Percentiles rank a stretch among this genome's conserved stretches.
These are phyloP conservation scores for Tinospora cordifolia DNA, from an alignment of 164 flowering plant genomes.

Conservation along the genomic window DNA sequence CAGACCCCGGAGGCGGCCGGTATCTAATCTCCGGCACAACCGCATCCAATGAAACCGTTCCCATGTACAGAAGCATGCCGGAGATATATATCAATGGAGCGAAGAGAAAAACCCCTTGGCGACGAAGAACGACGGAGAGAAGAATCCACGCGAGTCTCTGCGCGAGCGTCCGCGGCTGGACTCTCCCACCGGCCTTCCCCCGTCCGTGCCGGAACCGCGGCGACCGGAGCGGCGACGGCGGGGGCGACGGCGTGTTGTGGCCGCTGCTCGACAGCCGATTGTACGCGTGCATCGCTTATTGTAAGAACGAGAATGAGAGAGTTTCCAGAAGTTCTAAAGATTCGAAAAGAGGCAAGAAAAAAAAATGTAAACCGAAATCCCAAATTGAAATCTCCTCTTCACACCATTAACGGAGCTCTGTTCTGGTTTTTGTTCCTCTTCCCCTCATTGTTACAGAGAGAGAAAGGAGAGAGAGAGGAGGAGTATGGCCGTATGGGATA, in stretches of 20 bases:
- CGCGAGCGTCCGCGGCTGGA: conserved; percentile 27
- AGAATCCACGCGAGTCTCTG: conserved; percentile 54
- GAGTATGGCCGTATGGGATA: not conserved
- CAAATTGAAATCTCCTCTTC: not conserved
- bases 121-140: conserved; percentile 62
- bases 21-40: conserved; percentile 36
- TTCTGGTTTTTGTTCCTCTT: not conserved
- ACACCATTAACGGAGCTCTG: not conserved
- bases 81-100: conserved; percentile 74
- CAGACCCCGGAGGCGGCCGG: conserved; percentile 56
- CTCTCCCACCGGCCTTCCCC: conserved; percentile 23
- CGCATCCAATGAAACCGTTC: conserved; percentile 51
- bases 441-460: not conserved
- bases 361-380: not conserved
- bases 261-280: conserved; percentile 55
- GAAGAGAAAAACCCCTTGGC: conserved; percentile 75
- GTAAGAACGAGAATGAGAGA: not conserved
- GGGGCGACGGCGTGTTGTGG: conserved; percentile 66
- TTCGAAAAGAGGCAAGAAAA: no score
- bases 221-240: conserved; percentile 61
- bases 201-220: conserved; percentile 38
- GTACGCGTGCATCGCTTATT: conserved; percentile 45
- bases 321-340: not conserved
- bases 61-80: conserved; percentile 79
- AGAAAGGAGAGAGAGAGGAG: not conserved